Evolutionary conservation across 192 early-diverging fungal species (phyloP).

Genomic region (Rhizoclosmatium globosum): DNA sequence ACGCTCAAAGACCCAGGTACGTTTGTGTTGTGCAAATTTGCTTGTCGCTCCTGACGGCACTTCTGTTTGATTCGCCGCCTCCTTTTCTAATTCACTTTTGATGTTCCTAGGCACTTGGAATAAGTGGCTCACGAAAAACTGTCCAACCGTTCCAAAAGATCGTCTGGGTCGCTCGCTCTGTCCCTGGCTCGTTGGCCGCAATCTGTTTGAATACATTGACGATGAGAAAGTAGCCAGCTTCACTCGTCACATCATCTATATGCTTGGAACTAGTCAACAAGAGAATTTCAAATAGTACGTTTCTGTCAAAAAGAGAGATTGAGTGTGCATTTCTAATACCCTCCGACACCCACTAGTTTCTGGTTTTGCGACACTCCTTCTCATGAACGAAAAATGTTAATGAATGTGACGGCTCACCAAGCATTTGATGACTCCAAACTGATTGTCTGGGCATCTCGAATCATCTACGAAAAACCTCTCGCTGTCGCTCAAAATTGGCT

Average conservation of each 20-base stretch:
- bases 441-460: conserved; percentile 43
- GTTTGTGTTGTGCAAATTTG: background rate
- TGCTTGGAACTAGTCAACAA: conserved; percentile 35
- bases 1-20: conserved; percentile 33
- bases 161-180: conserved; percentile 1
- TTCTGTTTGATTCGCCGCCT: background rate
- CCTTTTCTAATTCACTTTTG: no score
- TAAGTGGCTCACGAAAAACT: conserved; percentile 22
- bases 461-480: conserved; percentile 43
- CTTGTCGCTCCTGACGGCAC: background rate
- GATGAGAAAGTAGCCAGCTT: conserved; percentile 31
- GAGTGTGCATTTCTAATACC: background rate
- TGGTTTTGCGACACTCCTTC: conserved; percentile 50
- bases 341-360: background rate
- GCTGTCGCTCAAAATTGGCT: conserved; percentile 21
- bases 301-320: background rate
- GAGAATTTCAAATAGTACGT: conserved; percentile 33
- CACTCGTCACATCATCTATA: conserved; percentile 33
- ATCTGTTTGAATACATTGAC: conserved; percentile 41
- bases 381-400: conserved; percentile 47
- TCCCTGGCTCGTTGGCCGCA: conserved; percentile 34
- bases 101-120: conserved; percentile 12
- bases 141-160: conserved; percentile 7
- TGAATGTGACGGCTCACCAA: conserved; percentile 34
- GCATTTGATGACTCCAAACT: conserved; percentile 27